Percentiles rank a stretch among this genome's conserved stretches.
Conservation (phyloP, 2,329 filamentous ascomycete genomes). For the Arthrobotrys megalospora region DNA sequence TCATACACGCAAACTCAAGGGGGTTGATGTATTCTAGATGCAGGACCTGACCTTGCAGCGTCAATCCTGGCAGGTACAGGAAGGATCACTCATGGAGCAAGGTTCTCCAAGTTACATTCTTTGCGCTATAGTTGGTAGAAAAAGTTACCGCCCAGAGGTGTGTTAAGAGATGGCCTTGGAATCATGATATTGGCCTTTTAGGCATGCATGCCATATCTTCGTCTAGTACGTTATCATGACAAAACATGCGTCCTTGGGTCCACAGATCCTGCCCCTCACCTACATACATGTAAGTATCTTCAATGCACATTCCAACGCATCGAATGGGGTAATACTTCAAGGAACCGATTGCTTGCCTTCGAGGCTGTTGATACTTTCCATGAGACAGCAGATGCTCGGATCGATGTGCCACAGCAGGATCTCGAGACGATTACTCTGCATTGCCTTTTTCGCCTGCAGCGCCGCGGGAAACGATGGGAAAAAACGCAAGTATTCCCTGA, state of each 20-base stretch:
- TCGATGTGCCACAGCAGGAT: constrained; percentile 48
- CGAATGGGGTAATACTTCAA: constrained; percentile 34
- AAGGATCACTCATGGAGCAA: constrained; percentile 31
- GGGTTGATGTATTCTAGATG: constrained; percentile 45
- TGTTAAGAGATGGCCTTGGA: constrained; percentile 6
- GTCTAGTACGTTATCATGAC: constrained; percentile 55
- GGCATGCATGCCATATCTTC: constrained; percentile 27
- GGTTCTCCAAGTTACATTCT: constrained; percentile 29
- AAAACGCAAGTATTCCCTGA: constrained; percentile 46
- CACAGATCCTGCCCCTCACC: constrained; percentile 48
- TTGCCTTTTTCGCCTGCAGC: constrained; percentile 41
- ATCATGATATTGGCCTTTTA: constrained; percentile 14
- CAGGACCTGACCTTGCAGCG: constrained; percentile 46
- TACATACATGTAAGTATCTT: constrained; percentile 2
- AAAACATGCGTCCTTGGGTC: constrained; percentile 43
- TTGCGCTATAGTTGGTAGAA: neutral
- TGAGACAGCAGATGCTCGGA: constrained; percentile 42
- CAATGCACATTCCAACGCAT: constrained; percentile 38
- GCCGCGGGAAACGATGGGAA: constrained; percentile 54
- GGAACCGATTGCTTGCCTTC: constrained; percentile 24
- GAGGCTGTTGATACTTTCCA: constrained; percentile 42
- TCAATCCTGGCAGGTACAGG: constrained; percentile 45
- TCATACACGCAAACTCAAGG: constrained; percentile 11
- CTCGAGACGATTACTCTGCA: constrained; percentile 58
- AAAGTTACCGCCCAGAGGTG: neutral